phyloP scores from a whole-genome alignment of 2,329 filamentous ascomycete species.

The Aspergillus luchuensis region DNA sequence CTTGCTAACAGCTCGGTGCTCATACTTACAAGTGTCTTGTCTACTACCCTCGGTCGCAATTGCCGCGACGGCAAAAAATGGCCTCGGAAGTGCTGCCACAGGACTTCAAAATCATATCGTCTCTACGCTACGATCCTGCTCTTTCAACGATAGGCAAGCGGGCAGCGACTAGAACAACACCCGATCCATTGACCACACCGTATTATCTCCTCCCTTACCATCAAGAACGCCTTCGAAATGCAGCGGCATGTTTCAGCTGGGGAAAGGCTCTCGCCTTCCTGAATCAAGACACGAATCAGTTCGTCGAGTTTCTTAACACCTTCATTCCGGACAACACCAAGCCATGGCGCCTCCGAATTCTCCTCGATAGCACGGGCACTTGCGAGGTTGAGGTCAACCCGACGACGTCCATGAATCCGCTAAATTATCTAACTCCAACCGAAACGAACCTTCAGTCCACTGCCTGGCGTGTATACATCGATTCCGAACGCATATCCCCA shows the following conservation, averaged over 20 bases:
- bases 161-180: constrained; percentile 36
- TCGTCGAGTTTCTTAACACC: constrained; percentile 31
- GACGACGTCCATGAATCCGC: constrained; percentile 27
- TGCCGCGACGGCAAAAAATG: constrained; percentile 19
- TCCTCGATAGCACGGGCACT: constrained; percentile 33
- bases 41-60: background rate
- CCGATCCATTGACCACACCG: constrained; percentile 53
- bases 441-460: constrained; percentile 13
- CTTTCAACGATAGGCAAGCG: constrained; percentile 47
- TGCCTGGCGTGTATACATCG: constrained; percentile 56
- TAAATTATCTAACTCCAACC: constrained; percentile 31
- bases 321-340: constrained; percentile 36
- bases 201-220: constrained; percentile 82
- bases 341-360: constrained; percentile 43
- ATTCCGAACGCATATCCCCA: constrained; percentile 53
- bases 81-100: constrained; percentile 12
- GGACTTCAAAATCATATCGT: constrained; percentile 66
- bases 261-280: constrained; percentile 33
- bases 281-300: constrained; percentile 31
- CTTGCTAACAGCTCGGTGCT: background rate
- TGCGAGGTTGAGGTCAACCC: constrained; percentile 37
- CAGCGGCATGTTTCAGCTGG: constrained; percentile 55
- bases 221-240: constrained; percentile 71
- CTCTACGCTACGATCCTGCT: constrained; percentile 68
- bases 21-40: background rate